A percentile compares a stretch with the other conserved stretches of the same genome.
Conservation (phyloP, 371 early-diverging fungal species). For the Saksenaea oblongispora region DNA sequence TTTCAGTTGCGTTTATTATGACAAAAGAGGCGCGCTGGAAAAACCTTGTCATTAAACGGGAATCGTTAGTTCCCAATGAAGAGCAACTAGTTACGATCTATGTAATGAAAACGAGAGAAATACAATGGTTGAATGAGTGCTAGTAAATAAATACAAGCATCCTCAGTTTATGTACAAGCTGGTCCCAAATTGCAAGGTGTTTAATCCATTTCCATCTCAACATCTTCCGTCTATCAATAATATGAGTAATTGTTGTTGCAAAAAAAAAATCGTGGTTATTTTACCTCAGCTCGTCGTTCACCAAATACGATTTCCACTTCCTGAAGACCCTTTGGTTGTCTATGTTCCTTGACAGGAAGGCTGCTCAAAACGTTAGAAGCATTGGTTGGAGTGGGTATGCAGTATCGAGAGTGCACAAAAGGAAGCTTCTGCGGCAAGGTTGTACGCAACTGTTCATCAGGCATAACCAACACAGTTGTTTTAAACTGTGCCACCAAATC, state of each 20-base stretch:
- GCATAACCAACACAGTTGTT: slow-evolving; percentile 81
- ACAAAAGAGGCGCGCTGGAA: no score
- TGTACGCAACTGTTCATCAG: slow-evolving; percentile 73
- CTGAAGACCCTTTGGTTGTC: slow-evolving; percentile 7
- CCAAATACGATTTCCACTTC: slow-evolving; percentile 35
- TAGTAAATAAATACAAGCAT: background rate
- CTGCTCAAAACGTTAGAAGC: slow-evolving; percentile 42
- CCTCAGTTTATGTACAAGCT: slow-evolving; percentile 1
- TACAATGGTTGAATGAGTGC: slow-evolving; percentile 4
- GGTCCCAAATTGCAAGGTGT: background rate
- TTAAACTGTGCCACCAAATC: slow-evolving; percentile 86
- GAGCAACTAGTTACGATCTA: background rate
- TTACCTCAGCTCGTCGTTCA: slow-evolving; percentile 37
- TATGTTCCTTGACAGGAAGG: slow-evolving; percentile 14
- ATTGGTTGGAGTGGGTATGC: slow-evolving; percentile 51
- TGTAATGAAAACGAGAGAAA: slow-evolving; percentile 3
- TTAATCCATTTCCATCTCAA: slow-evolving; percentile 39
- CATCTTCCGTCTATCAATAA: slow-evolving; percentile 28
- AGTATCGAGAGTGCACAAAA: slow-evolving; percentile 73
- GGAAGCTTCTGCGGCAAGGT: slow-evolving; percentile 64
- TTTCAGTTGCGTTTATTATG: no score
- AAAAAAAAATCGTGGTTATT: background rate
- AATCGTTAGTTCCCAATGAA: no score
- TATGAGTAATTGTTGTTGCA: background rate
- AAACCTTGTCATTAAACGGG: no score